Evolutionary conservation across 768 basidiomycete species (phyloP).

Genomic region (Agrocybe pediades): DNA sequence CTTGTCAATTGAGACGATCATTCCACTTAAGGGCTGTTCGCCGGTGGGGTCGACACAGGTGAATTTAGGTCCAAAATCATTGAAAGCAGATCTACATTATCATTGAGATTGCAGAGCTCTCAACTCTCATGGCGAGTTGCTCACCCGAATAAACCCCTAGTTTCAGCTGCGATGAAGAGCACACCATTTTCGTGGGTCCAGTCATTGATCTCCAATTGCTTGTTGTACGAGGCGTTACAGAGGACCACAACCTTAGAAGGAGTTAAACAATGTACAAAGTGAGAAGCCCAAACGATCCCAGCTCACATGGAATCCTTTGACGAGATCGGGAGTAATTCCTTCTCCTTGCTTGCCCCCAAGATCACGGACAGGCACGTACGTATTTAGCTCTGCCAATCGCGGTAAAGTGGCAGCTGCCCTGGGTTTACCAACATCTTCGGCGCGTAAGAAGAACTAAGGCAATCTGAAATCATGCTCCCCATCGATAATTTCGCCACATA

Average conservation of each 20-base stretch:
- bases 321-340: conserved; percentile 75
- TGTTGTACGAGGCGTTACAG: conserved; percentile 72
- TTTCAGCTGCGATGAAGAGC: conserved; percentile 90
- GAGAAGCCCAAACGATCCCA: background rate
- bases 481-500: conserved; percentile 32
- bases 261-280: conserved; percentile 12
- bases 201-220: conserved; percentile 93
- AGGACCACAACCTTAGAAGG: conserved; percentile 96
- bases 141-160: conserved; percentile 93
- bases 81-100: conserved; percentile 78
- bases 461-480: background rate
- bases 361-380: conserved; percentile 91
- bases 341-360: conserved; percentile 80
- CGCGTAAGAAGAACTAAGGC: conserved; percentile 87
- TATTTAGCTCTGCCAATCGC: conserved; percentile 92
- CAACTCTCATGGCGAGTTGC: conserved; percentile 12
- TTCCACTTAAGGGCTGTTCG: conserved; percentile 89
- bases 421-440: conserved; percentile 84
- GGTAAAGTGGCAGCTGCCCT: conserved; percentile 84
- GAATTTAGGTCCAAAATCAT: conserved; percentile 95
- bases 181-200: conserved; percentile 91
- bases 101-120: background rate
- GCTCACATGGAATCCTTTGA: conserved; percentile 87
- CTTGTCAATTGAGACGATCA: conserved; percentile 94
- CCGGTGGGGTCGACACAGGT: conserved; percentile 98